These are phyloP conservation scores for Scleroderma bovista DNA, from an alignment of 768 basidiomycete genomes.

Conservation along the genomic window DNA sequence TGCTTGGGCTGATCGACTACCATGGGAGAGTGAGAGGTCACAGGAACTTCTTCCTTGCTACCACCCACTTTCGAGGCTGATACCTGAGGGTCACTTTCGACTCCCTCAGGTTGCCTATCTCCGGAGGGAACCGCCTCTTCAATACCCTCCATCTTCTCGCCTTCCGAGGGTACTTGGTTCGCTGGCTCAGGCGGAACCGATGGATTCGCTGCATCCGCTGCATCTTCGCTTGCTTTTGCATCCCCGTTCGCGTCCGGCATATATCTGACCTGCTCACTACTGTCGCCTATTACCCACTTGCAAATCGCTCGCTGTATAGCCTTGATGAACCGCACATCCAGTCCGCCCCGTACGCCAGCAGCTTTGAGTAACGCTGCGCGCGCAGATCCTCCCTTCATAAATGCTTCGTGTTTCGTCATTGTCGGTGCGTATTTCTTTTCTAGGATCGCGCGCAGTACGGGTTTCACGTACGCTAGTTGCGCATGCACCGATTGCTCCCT, in stretches of 20 bases:
- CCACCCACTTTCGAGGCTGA: background rate
- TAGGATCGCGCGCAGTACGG: constrained; percentile 55
- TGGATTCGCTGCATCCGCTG: background rate
- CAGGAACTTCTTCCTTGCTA: background rate
- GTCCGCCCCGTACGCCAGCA: constrained; percentile 32
- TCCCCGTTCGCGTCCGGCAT: background rate
- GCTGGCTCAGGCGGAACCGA: background rate
- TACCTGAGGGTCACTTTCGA: background rate
- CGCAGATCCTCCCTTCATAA: constrained; percentile 52
- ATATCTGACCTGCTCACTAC: constrained; percentile 3
- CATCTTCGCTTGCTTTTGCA: background rate
- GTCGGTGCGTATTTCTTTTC: constrained; percentile 53
- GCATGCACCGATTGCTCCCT: constrained; percentile 42
- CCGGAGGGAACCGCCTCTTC: constrained; percentile 1
- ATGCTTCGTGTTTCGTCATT: constrained; percentile 40
- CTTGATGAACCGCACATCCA: constrained; percentile 35
- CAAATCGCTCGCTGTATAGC: constrained; percentile 29
- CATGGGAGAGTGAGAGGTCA: constrained; percentile 10
- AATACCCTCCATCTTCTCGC: constrained; percentile 17
- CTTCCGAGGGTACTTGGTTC: constrained; percentile 1
- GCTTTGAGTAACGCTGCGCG: constrained; percentile 31
- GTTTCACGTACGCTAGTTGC: constrained; percentile 64
- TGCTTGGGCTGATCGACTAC: constrained; percentile 12
- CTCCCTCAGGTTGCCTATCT: background rate
- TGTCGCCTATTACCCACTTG: constrained; percentile 21